Base-by-base conservation (phyloP, 148 eudicot species). In the Pharnaceum exiguum region DNA sequence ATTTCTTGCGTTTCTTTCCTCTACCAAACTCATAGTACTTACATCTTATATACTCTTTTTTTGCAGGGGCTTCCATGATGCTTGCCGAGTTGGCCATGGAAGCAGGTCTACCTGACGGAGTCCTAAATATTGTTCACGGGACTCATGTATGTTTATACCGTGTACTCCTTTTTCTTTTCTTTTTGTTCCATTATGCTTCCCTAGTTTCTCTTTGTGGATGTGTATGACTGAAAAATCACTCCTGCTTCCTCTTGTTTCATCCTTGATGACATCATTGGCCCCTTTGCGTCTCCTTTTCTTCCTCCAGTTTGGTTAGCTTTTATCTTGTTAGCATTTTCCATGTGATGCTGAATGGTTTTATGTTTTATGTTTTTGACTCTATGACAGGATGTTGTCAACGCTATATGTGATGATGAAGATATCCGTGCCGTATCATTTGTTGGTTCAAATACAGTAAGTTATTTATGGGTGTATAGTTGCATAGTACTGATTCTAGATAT, bases 71-170 rank as follows among this genome's bases (percentile, higher is more conserved):
- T 43, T 85, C 95, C 24, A 68, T 93, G 56, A 68, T 89, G 75
- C 91, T 93, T 48, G 96, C 99, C 13, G 85, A 93, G 80, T 71
- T 93, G 66, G 99, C 99, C 12, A 80, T 78, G 89, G 99, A 93
- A 76, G 99, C 99, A 71, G 99, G 99, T 71, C 75, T 93, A 51
- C 99, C 99, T 40, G 78, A 78, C 45, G 99, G 99, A 51, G 99
- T 93, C 29, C 70, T 89, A 48, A 93, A 89, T 71, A 80, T 93
- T 65, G 95, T 93, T 50, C 96, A 89, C 68, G 99, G 99, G 51
- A 85, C 99, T 63, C 69, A 83, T 75, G 99, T 93, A 88, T 66
- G 86, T 47, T 55, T 33, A 55, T 26, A 18, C 15, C 30, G 46
- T 27, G 11, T 51, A 2, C 5, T 36, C 13, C 15, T 39, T 35